Evolutionary conservation across 228 moss, liverwort and hornwort genomes (phyloP).

Genomic region (Sphagnum fallax): DNA sequence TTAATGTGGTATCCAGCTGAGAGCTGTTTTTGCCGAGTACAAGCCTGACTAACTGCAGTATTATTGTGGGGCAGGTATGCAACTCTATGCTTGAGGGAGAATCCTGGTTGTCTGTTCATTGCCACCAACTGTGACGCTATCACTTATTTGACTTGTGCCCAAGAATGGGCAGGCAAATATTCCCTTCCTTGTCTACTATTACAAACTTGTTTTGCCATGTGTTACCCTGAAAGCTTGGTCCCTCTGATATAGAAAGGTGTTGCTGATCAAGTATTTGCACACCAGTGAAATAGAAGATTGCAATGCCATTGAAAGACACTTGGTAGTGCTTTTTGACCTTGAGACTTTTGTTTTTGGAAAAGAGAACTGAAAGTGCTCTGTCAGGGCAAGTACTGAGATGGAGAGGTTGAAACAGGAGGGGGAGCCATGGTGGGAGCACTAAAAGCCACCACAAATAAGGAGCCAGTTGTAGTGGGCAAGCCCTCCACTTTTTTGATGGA

Average conservation of each 20-base stretch:
- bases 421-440: constrained; percentile 76
- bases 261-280: too few species aligned
- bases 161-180: constrained; percentile 72
- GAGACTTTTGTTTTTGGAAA: too few species aligned
- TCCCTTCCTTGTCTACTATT: background rate
- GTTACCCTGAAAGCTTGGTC: too few species aligned
- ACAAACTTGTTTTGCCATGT: too few species aligned
- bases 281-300: too few species aligned
- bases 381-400: background rate
- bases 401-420: constrained; percentile 26
- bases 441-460: constrained; percentile 56
- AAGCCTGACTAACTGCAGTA: too few species aligned
- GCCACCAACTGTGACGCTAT: constrained; percentile 92
- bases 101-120: constrained; percentile 81
- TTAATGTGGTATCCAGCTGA: too few species aligned
- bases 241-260: too few species aligned
- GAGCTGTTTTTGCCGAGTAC: too few species aligned
- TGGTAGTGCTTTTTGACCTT: too few species aligned
- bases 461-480: constrained; percentile 83
- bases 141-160: constrained; percentile 64
- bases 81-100: constrained; percentile 78
- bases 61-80: constrained; percentile 55
- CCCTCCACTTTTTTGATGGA: constrained; percentile 95
- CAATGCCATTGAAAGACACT: too few species aligned
- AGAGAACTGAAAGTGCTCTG: too few species aligned